Base-by-base conservation (phyloP, 2,329 filamentous ascomycete genomes). In the Talaromyces verruculosus region DNA sequence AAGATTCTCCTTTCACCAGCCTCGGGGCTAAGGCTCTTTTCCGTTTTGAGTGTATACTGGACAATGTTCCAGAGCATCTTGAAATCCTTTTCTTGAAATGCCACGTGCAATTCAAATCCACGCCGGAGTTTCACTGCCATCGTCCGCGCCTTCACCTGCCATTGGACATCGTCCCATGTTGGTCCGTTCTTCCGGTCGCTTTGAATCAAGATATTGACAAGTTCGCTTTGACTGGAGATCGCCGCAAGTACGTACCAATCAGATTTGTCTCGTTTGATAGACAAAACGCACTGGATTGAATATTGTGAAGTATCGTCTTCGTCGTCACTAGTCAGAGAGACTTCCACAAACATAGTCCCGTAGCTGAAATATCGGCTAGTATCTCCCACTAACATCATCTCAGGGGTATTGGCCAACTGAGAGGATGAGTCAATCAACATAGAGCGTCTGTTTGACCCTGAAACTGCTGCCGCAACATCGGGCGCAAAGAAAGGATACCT, bases 141-240 rank as follows among this genome's bases (percentile, higher is more conserved):
- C 0, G 86, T 84, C 67, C 84, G 85, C 6, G 84, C 83, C 58
- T 90, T 88, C 19, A 88, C 84, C 65, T 89, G 89, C 93, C 93
- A 97, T 49, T 87, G 85, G 5, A 96, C 86, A 74, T 95, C 90
- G 6, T 91, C 87, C 93, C 93, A 97, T 0, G 87, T 89, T 1
- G 91, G 87, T 0, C 91, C 91, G 6, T 83, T 80, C 69, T 85
- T 87, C 71, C 88, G 88, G 72, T 88, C 88, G 30, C 85, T 82
- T 71, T 91, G 89, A 15, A 97, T 88, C 57, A 85, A 82, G 41
- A 97, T 80, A 70, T 93, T 92, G 66, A 96, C 84, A 22, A 90
- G 84, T 15, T 91, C 89, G 70, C 88, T 91, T 77, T 96, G 92
- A 76, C 91, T 96, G 15, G 90, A 88, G 64, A 97, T 84, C 5